A percentile compares a stretch with the other conserved stretches of the same genome.
Evolutionary conservation across 805 yeast genomes (phyloP).

Genomic region (Metschnikowia henanensis): DNA sequence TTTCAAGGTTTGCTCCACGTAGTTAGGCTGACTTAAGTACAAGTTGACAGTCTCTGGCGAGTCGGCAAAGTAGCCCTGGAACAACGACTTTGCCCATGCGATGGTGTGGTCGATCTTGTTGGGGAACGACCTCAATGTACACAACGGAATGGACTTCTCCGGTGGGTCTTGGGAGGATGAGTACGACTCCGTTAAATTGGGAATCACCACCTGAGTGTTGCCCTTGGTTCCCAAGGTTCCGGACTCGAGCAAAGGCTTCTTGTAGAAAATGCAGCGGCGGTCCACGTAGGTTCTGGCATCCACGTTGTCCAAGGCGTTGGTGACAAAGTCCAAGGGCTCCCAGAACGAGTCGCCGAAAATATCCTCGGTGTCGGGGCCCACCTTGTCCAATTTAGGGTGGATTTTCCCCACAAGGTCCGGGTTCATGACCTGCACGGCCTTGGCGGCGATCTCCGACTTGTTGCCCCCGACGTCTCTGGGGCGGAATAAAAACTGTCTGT

Average conservation of each 20-base stretch:
- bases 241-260: constrained; percentile 88
- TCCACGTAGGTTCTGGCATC: constrained; percentile 98
- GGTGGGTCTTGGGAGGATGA: constrained; percentile 98
- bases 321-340: constrained; percentile 81
- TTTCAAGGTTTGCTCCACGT: constrained; percentile 86
- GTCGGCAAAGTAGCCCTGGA: constrained; percentile 88
- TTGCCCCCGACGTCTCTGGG: constrained; percentile 90
- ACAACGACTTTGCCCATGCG: constrained; percentile 97
- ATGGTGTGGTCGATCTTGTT: constrained; percentile 98
- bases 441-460: constrained; percentile 89
- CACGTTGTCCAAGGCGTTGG: constrained; percentile 95
- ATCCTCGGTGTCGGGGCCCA: constrained; percentile 89
- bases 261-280: constrained; percentile 91
- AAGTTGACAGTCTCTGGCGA: constrained; percentile 92
- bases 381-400: constrained; percentile 77
- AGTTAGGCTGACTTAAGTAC: constrained; percentile 88
- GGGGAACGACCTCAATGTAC: constrained; percentile 97
- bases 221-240: constrained; percentile 99
- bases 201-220: constrained; percentile 95
- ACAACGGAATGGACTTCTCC: constrained; percentile 94
- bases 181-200: constrained; percentile 91
- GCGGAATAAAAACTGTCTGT: constrained; percentile 94
- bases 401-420: constrained; percentile 80
- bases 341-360: constrained; percentile 86
- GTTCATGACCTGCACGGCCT: constrained; percentile 83